Conservation (phyloP, 2,329 filamentous ascomycete species). For the Curvularia sp. region DNA sequence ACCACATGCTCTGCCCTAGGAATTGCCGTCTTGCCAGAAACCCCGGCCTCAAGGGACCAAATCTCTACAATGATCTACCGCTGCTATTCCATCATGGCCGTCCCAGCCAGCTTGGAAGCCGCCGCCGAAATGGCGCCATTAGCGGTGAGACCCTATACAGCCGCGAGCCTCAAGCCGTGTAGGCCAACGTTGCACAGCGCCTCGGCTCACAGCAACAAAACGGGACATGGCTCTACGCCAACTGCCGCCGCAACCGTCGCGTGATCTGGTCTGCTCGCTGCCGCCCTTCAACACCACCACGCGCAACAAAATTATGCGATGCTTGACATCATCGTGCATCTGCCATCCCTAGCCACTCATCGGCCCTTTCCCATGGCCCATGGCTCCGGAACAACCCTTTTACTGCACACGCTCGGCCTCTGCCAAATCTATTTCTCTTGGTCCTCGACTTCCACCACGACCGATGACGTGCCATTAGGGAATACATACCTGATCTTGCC, state of each 20-base stretch:
- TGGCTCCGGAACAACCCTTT: constrained; percentile 14
- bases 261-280: neutral
- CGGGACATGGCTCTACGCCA: neutral
- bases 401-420: constrained; percentile 1
- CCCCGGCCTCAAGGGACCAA: neutral
- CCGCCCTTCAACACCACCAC: constrained; percentile 5
- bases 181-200: neutral
- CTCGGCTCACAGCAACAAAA: constrained; percentile 6
- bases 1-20: constrained; percentile 11
- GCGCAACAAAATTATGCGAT: neutral
- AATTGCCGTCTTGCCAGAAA: neutral
- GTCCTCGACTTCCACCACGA: too few species aligned
- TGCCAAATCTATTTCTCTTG: neutral
- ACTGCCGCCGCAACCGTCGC: constrained; percentile 16
- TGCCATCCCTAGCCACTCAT: constrained; percentile 5
- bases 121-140: constrained; percentile 17
- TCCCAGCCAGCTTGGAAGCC: neutral
- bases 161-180: neutral
- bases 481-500: neutral
- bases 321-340: constrained; percentile 19
- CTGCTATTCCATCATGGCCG: neutral
- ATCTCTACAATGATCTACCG: neutral
- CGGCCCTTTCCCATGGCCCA: constrained; percentile 5
- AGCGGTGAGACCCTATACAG: constrained; percentile 17
- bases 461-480: neutral